Evolutionary conservation across 768 basidiomycete genomes (phyloP).

Genomic region (Pleurotus giganteus): DNA sequence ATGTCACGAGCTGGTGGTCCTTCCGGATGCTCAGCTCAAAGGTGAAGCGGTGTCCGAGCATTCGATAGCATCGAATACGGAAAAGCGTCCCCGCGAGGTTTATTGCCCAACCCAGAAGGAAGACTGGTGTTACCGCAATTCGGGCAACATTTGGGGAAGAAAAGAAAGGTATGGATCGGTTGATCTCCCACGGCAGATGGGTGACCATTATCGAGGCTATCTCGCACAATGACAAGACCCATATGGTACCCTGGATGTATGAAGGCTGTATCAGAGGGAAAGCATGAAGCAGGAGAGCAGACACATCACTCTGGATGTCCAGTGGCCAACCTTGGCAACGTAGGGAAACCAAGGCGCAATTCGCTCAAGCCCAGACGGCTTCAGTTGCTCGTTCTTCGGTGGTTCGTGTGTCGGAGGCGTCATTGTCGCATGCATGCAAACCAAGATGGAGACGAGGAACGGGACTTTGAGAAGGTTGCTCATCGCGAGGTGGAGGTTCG

Average conservation of each 20-base stretch:
- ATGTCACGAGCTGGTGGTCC: constrained; percentile 33
- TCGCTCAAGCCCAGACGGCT: not conserved
- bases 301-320: not conserved
- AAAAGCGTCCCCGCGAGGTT: constrained; percentile 26
- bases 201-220: not conserved
- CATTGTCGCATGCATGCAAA: constrained; percentile 4
- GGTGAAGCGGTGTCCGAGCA: constrained; percentile 35
- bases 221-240: constrained; percentile 1
- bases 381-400: not conserved
- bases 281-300: constrained; percentile 11
- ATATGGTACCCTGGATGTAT: not conserved
- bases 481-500: constrained; percentile 15
- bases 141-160: constrained; percentile 9
- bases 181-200: not conserved
- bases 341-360: not conserved
- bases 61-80: constrained; percentile 35
- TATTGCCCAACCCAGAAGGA: constrained; percentile 26
- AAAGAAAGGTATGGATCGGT: constrained; percentile 11
- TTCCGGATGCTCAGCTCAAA: constrained; percentile 36
- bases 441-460: not conserved
- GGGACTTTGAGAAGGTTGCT: constrained; percentile 9
- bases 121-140: constrained; percentile 20
- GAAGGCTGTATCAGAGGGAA: not conserved
- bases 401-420: constrained; percentile 6
- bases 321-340: constrained; percentile 1